phyloP scores from a whole-genome alignment of 2,329 filamentous ascomycete genomes.

The Cladosporium sp. region DNA sequence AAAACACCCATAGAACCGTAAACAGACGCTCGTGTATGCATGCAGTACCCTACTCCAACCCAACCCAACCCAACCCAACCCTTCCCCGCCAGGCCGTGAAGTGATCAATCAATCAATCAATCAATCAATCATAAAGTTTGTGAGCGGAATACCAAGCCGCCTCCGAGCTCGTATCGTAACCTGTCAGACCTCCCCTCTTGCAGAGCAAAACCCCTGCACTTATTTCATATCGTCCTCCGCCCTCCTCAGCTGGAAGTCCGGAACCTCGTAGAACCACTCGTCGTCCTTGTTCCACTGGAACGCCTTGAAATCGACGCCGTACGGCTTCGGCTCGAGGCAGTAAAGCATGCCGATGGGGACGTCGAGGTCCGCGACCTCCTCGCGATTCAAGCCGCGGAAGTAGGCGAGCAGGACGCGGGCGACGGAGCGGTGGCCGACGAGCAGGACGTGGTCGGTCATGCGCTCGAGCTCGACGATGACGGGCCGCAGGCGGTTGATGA shows the following conservation, averaged over 20 bases:
- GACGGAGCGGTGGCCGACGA: conserved; percentile 88
- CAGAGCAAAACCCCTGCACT: neutral
- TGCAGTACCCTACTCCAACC: no score
- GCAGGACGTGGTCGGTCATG: conserved; percentile 89
- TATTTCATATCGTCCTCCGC: conserved; percentile 37
- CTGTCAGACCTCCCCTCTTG: no score
- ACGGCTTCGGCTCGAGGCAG: conserved; percentile 93
- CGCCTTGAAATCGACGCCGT: conserved; percentile 93
- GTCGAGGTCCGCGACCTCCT: conserved; percentile 90
- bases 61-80: no score
- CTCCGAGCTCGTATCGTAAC: no score
- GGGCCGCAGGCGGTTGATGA: conserved; percentile 89
- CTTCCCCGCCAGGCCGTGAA: neutral
- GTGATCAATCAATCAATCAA: neutral
- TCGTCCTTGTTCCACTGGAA: conserved; percentile 78
- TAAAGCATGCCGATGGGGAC: conserved; percentile 91
- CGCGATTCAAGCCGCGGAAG: conserved; percentile 84
- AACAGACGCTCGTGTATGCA: no score
- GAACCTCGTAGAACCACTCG: conserved; percentile 78
- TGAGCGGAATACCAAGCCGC: no score
- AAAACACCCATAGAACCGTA: no score
- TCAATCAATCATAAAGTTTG: neutral
- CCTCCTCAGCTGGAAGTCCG: conserved; percentile 70
- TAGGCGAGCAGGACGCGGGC: conserved; percentile 91
- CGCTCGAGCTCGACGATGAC: conserved; percentile 97